Percentiles rank a stretch among this genome's conserved stretches.
These are phyloP conservation scores for Cordyceps javanica DNA, from an alignment of 2,329 filamentous ascomycete species.

Conservation along the genomic window DNA sequence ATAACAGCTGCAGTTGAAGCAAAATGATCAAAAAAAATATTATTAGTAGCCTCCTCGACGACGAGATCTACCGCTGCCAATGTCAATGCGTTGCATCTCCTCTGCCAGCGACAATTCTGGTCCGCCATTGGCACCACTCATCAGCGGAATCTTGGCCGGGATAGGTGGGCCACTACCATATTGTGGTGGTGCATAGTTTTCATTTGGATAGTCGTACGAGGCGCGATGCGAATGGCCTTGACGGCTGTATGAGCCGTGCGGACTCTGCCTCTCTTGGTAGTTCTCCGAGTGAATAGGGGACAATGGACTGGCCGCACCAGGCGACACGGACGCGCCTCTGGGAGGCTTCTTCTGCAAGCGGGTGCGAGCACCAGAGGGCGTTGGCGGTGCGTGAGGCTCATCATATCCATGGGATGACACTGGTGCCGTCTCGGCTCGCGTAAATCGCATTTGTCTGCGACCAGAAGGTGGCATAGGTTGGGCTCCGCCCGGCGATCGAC, in stretches of 20 bases:
- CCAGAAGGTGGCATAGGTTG: slow-evolving; percentile 46
- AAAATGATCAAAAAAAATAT: background rate
- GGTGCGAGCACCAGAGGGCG: slow-evolving; percentile 41
- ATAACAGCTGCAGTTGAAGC: background rate
- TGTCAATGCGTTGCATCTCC: slow-evolving; percentile 64
- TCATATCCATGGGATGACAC: slow-evolving; percentile 28
- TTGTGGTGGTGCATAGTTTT: slow-evolving; percentile 43
- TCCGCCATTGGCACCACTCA: slow-evolving; percentile 37
- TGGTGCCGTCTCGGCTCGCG: slow-evolving; percentile 41
- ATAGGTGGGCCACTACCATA: slow-evolving; percentile 47
- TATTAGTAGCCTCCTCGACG: slow-evolving; percentile 40
- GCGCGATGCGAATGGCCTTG: slow-evolving; percentile 34
- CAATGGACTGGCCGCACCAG: slow-evolving; percentile 41
- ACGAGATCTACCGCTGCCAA: slow-evolving; percentile 54
- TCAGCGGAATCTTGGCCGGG: slow-evolving; percentile 64
- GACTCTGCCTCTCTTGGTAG: slow-evolving; percentile 38
- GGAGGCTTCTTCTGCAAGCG: slow-evolving; percentile 60
- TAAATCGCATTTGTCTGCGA: slow-evolving; percentile 44
- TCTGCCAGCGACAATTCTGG: slow-evolving; percentile 57
- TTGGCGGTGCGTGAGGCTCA: slow-evolving; percentile 27
- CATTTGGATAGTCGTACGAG: slow-evolving; percentile 48
- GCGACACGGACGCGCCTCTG: slow-evolving; percentile 35
- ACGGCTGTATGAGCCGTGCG: slow-evolving; percentile 24
- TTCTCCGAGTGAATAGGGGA: slow-evolving; percentile 48
- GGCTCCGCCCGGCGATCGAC: slow-evolving; percentile 45